These are phyloP conservation scores for Chaetomium tenue DNA, from an alignment of 495 filamentous ascomycete genomes.

Conservation along the genomic window DNA sequence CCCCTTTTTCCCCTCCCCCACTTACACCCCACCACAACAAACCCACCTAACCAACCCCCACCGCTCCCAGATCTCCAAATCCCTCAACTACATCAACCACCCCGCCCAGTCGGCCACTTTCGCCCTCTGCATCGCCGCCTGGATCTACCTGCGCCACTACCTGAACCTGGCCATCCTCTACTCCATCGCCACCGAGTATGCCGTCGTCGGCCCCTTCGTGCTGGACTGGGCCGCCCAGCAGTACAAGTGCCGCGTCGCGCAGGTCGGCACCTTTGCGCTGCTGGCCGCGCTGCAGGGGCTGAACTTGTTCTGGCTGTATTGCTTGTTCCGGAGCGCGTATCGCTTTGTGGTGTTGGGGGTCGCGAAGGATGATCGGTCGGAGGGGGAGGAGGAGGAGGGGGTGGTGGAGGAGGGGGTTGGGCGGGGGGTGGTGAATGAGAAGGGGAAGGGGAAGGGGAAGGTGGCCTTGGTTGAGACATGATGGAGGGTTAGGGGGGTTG, in stretches of 20 bases:
- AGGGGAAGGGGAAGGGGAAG: background rate
- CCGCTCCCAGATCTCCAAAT: conserved; percentile 73
- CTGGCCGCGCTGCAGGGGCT: conserved; percentile 72
- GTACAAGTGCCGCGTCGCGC: conserved; percentile 76
- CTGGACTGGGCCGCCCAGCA: conserved; percentile 79
- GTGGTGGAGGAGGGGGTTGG: conserved; percentile 16
- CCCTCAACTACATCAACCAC: conserved; percentile 73
- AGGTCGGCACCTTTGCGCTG: conserved; percentile 67
- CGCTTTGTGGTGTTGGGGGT: conserved; percentile 49
- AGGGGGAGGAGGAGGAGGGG: conserved; percentile 52
- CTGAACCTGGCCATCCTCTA: conserved; percentile 85
- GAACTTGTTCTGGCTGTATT: conserved; percentile 84
- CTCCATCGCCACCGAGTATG: conserved; percentile 82
- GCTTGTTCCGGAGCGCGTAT: conserved; percentile 71
- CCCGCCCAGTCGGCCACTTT: conserved; percentile 75
- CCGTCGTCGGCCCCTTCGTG: conserved; percentile 80
- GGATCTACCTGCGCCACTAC: conserved; percentile 91
- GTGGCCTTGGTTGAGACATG: background rate
- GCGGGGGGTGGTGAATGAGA: background rate
- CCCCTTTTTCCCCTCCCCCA: background rate
- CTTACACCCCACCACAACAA: background rate
- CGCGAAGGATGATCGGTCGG: conserved; percentile 53
- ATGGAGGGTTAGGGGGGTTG: background rate
- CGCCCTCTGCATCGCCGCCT: conserved; percentile 56
- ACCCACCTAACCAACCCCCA: background rate